Conservation (phyloP, 148 eudicot genomes). For the Camellia granthamiana region DNA sequence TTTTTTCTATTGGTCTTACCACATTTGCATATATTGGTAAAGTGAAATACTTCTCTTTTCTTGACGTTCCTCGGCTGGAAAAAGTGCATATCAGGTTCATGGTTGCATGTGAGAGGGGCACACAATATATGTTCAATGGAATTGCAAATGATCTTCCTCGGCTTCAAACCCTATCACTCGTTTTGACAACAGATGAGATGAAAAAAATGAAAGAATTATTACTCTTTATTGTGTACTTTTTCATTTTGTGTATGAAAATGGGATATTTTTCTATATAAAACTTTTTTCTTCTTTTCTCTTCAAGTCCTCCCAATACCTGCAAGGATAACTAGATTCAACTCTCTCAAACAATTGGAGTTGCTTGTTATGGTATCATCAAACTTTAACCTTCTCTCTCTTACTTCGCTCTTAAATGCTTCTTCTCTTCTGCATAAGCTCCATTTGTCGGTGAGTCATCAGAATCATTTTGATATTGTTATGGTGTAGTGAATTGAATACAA, state of each 20-base stretch:
- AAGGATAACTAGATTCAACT: conserved; percentile 3
- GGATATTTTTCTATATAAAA: not conserved
- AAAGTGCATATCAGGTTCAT: conserved; percentile 12
- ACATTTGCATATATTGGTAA: conserved; percentile 11
- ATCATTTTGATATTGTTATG: not conserved
- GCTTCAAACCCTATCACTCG: conserved; percentile 11
- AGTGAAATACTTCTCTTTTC: conserved; percentile 8
- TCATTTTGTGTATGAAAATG: not conserved
- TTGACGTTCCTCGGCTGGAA: conserved; percentile 15
- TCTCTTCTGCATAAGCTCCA: conserved; percentile 10
- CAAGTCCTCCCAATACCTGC: conserved; percentile 1
- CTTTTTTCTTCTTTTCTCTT: conserved; percentile 1
- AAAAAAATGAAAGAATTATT: not conserved
- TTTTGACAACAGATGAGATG: not conserved
- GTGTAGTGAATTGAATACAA: not conserved
- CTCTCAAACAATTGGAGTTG: conserved; percentile 14
- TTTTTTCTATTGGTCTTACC: conserved; percentile 14
- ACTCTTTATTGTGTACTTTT: not conserved
- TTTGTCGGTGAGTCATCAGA: conserved; percentile 12
- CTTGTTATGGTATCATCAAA: not conserved
- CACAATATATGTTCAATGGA: conserved; percentile 2
- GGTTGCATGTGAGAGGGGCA: not conserved
- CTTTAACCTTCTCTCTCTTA: conserved; percentile 14
- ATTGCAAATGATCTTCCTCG: conserved; percentile 16
- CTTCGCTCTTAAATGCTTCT: conserved; percentile 11